phyloP scores from a whole-genome alignment of 148 eudicot species.

The Cornus suecica region DNA sequence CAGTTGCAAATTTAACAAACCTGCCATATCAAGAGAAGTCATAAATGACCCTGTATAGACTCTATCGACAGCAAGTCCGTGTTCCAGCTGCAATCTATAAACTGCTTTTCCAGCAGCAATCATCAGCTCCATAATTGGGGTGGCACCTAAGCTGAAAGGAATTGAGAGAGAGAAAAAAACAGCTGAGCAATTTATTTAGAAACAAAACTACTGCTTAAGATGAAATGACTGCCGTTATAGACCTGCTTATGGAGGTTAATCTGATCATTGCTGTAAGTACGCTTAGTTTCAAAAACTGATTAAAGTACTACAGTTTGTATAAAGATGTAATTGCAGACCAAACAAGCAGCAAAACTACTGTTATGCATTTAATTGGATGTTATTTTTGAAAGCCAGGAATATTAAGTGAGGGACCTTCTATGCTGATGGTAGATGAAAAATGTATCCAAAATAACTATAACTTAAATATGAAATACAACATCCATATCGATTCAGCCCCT shows the following conservation, averaged over 20 bases:
- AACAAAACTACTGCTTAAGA: background rate
- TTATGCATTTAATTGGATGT: background rate
- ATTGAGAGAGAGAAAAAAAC: background rate
- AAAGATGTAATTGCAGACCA: too few species aligned
- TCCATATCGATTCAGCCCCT: too few species aligned
- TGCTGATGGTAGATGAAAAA: too few species aligned
- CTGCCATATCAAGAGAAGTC: constrained; percentile 98
- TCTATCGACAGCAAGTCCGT: constrained; percentile 97
- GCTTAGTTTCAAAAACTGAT: background rate
- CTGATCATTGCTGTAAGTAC: background rate
- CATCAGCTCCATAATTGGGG: constrained; percentile 91
- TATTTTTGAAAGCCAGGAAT: background rate
- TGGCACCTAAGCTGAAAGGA: constrained; percentile 71
- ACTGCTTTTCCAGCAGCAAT: constrained; percentile 93
- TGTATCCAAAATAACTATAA: too few species aligned
- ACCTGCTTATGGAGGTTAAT: too few species aligned
- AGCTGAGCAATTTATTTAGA: constrained; percentile 10
- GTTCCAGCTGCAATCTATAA: constrained; percentile 86
- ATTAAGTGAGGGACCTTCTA: background rate
- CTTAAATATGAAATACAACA: too few species aligned
- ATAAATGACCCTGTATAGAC: constrained; percentile 94
- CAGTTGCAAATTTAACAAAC: constrained; percentile 31
- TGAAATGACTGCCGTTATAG: background rate
- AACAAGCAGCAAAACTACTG: background rate
- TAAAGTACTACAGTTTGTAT: background rate